Percentiles rank a stretch among this genome's conserved stretches.
phyloP scores from a whole-genome alignment of 2,329 filamentous ascomycete species.

The Cryphonectria nitschkei region DNA sequence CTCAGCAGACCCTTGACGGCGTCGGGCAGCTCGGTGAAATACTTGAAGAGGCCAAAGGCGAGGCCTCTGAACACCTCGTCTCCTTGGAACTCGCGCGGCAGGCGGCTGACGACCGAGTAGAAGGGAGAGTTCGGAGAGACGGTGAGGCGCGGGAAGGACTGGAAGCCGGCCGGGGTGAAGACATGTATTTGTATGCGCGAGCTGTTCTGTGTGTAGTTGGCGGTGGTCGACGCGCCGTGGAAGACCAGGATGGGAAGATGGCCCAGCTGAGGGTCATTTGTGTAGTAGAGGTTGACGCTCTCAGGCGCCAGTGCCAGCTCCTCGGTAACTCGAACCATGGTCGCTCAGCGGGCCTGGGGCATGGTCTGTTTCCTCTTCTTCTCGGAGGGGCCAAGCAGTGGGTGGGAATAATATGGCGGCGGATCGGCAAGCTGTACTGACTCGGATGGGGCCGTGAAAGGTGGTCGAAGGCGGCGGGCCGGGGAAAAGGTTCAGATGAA shows the following conservation, averaged over 20 bases:
- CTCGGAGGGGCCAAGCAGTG: neutral
- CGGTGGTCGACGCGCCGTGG: conserved; percentile 87
- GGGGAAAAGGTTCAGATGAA: neutral
- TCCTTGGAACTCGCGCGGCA: conserved; percentile 92
- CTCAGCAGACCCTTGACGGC: conserved; percentile 74
- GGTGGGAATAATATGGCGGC: neutral
- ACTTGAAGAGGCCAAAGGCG: conserved; percentile 91
- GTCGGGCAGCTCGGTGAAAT: conserved; percentile 85
- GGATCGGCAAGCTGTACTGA: neutral
- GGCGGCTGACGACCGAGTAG: conserved; percentile 85
- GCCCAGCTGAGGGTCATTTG: conserved; percentile 81
- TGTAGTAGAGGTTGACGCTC: conserved; percentile 84
- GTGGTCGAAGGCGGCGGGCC: conserved; percentile 17
- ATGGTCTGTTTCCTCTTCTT: conserved; percentile 38
- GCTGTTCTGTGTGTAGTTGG: conserved; percentile 83
- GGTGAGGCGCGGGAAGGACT: conserved; percentile 87
- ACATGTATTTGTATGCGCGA: conserved; percentile 95
- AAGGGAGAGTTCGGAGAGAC: conserved; percentile 91
- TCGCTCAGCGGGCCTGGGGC: conserved; percentile 48
- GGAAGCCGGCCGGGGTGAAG: conserved; percentile 85
- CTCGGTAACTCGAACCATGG: conserved; percentile 82
- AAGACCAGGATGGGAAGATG: conserved; percentile 86
- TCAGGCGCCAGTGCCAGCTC: conserved; percentile 80
- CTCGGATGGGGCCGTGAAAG: conserved; percentile 13
- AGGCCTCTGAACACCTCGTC: conserved; percentile 91